phyloP scores from a whole-genome alignment of 352 stramenopile genomes.

The Phytopythium helicoides region DNA sequence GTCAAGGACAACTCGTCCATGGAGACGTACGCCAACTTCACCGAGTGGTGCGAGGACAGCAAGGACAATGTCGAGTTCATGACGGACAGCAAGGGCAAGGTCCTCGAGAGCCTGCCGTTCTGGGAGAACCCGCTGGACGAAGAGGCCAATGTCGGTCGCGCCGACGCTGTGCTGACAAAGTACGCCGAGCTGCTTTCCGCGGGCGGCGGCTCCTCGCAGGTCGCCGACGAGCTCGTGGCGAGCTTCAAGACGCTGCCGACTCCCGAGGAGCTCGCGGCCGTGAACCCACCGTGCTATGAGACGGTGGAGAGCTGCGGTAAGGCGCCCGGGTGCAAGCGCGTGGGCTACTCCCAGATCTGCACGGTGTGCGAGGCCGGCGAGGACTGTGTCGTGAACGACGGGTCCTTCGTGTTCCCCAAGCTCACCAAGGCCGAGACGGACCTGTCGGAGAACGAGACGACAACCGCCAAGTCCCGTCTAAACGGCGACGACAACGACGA shows the following conservation, averaged over 20 bases:
- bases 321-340: slow-evolving; percentile 60
- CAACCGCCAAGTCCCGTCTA: slow-evolving; percentile 13
- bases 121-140: slow-evolving; percentile 62
- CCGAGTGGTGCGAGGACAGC: slow-evolving; percentile 57
- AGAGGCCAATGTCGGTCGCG: slow-evolving; percentile 47
- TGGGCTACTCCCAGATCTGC: slow-evolving; percentile 73
- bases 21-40: slow-evolving; percentile 60
- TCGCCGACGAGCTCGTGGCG: slow-evolving; percentile 25
- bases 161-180: slow-evolving; percentile 39
- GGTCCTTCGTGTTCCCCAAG: slow-evolving; percentile 55
- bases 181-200: slow-evolving; percentile 38
- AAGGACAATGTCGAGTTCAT: slow-evolving; percentile 59
- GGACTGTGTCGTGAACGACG: slow-evolving; percentile 34
- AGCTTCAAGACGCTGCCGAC: slow-evolving; percentile 51
- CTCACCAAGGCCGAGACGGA: slow-evolving; percentile 52
- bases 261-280: slow-evolving; percentile 31
- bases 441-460: slow-evolving; percentile 42
- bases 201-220: slow-evolving; percentile 38
- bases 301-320: slow-evolving; percentile 47
- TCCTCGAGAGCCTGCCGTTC: slow-evolving; percentile 48
- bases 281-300: slow-evolving; percentile 74
- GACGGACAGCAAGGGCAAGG: slow-evolving; percentile 31
- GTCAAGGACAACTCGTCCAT: slow-evolving; percentile 37
- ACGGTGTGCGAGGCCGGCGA: slow-evolving; percentile 39
- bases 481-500: neutral